phyloP scores from a whole-genome alignment of 345 rosid genomes.

The Eucalyptus sp. region DNA sequence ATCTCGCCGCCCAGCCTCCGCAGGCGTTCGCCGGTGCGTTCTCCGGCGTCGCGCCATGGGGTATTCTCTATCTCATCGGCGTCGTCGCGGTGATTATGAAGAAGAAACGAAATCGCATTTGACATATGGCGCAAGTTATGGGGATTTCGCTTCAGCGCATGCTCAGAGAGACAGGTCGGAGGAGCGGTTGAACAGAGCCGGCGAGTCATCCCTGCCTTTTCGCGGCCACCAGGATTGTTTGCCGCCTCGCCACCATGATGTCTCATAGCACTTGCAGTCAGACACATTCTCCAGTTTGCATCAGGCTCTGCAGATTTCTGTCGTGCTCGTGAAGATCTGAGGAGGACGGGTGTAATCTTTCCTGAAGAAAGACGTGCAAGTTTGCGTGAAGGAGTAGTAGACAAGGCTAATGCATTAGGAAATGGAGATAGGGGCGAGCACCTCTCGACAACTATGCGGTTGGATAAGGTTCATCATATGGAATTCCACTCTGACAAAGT shows the following conservation, averaged over 20 bases:
- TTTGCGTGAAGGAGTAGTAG: not conserved
- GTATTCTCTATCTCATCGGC: not conserved
- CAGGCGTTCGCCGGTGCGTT: not conserved
- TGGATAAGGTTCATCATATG: slow-evolving; percentile 2
- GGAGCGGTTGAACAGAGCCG: not conserved
- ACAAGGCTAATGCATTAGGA: not conserved
- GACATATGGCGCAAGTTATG: not conserved
- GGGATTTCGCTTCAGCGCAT: not conserved
- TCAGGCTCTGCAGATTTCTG: not conserved
- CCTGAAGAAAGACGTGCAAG: not conserved
- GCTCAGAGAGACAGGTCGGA: not conserved
- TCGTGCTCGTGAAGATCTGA: not conserved
- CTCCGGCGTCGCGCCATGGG: not conserved
- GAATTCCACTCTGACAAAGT: slow-evolving; percentile 6
- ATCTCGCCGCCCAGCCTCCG: not conserved
- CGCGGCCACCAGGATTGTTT: not conserved
- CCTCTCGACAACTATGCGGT: not conserved
- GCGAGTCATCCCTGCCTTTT: not conserved
- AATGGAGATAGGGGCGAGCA: not conserved
- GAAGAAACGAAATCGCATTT: not conserved
- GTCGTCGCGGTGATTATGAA: not conserved
- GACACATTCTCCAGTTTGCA: not conserved
- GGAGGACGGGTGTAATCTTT: not conserved
- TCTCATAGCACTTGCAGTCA: not conserved
- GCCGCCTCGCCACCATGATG: not conserved